Percentiles rank a stretch among this genome's conserved stretches.
Evolutionary conservation across 2,329 filamentous ascomycete species (phyloP).

Genomic region (Aureobasidium zeae): DNA sequence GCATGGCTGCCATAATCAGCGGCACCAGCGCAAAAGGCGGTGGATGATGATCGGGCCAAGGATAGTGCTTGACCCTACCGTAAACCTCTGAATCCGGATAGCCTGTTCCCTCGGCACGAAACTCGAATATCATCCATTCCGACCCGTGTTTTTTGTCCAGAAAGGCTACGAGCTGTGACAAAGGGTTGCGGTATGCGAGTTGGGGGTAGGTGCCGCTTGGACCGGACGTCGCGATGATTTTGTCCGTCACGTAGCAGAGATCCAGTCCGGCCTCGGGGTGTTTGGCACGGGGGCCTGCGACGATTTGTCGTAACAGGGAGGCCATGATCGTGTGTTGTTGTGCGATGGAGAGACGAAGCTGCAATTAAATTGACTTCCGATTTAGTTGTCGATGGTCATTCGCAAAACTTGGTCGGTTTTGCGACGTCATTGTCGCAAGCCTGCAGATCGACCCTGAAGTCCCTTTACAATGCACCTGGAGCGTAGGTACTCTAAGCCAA

Average conservation of each 20-base stretch:
- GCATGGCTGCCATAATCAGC: constrained; percentile 83
- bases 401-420: no score
- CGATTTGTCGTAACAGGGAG: constrained; percentile 78
- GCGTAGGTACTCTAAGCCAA: no score
- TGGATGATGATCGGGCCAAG: constrained; percentile 95
- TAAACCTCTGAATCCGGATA: constrained; percentile 90
- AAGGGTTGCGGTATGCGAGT: constrained; percentile 85
- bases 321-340: constrained; percentile 35
- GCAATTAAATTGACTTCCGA: no score
- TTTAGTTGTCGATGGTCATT: no score
- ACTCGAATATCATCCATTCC: constrained; percentile 96
- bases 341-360: no score
- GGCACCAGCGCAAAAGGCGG: constrained; percentile 86
- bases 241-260: constrained; percentile 87
- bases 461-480: no score
- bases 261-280: constrained; percentile 86
- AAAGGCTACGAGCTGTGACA: constrained; percentile 77
- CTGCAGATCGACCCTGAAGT: no score
- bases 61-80: constrained; percentile 76
- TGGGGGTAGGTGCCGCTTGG: constrained; percentile 84
- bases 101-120: constrained; percentile 89
- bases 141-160: constrained; percentile 75
- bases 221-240: constrained; percentile 70
- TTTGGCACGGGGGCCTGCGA: constrained; percentile 73
- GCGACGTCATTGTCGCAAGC: no score